Base-by-base conservation (phyloP, 78 protist genomes). In the Goniomonas avonlea region DNA sequence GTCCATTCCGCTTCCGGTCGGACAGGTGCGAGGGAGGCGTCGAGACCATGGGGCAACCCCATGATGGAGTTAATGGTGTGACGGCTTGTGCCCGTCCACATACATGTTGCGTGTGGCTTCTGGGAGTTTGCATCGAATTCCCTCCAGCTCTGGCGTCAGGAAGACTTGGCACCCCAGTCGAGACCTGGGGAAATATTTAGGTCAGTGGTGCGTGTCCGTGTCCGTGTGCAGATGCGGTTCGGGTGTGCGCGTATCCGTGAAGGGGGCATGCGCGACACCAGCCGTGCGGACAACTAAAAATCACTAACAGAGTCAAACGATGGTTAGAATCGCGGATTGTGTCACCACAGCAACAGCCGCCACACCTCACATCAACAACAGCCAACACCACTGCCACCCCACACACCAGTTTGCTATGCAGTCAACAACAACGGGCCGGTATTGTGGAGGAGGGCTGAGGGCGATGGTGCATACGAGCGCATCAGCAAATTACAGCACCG, bases 91-190 rank as follows among this genome's bases (percentile, higher is more conserved):
- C 18, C 74, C 74, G 9, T 66, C 74, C 34, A 66, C 74, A 9
- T 37, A 37, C 77, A 69, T 69, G 77, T 69, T 69, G 23, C 77
- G 7, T 23, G 77, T 69, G 13, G 56, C 66, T 15, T 41, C 1
- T 0, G 95, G 95, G 41, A 91, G 65, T 5, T 66, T 11, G 25
- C 88, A 66, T 23, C 18, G 81, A 82, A 83, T 73, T 7, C 95
- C 95, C 1, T 84, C 91, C 25, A 91, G 59, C 20, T 88, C 92
- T 20, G 78, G 70, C 1, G 86, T 86, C 32, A 91, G 61, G 13
- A 41, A 74, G 50, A 92, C 77, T 81, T 89, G 93, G 59, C 95
- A 92, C 25, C 93, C 95, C 23, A 92, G 73, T 32, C 95, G 80
- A 9, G 92, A 82, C 34, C 82, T 82, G 34, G 1, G n/a, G n/a